phyloP scores from a whole-genome alignment of 2,329 filamentous ascomycete genomes.

The Phialemoniopsis sp. region DNA sequence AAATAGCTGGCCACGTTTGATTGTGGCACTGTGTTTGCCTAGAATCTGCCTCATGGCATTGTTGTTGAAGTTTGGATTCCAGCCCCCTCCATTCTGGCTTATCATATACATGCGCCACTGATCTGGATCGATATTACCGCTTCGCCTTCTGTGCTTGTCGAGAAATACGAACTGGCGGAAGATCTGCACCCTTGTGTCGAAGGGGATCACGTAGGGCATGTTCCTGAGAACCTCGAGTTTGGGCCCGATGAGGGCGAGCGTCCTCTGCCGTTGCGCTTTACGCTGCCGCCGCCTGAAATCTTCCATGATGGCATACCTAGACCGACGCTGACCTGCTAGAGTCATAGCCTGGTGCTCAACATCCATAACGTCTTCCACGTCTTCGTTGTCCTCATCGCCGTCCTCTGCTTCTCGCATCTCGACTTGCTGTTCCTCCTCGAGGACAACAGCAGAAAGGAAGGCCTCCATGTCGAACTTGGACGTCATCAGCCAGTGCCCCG shows the following conservation, averaged over 20 bases:
- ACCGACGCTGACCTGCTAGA: slow-evolving; percentile 52
- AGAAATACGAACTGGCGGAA: slow-evolving; percentile 88
- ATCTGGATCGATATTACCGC: slow-evolving; percentile 68
- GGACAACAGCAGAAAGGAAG: slow-evolving; percentile 81
- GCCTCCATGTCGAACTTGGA: slow-evolving; percentile 80
- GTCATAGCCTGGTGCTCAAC: slow-evolving; percentile 24
- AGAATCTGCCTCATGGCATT: slow-evolving; percentile 30
- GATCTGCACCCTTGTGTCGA: slow-evolving; percentile 84
- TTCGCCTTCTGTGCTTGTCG: slow-evolving; percentile 70
- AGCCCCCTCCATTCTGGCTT: slow-evolving; percentile 25
- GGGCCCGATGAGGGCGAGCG: slow-evolving; percentile 76
- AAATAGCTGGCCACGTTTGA: slow-evolving; percentile 76
- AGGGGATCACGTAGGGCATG: slow-evolving; percentile 96
- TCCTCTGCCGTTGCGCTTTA: slow-evolving; percentile 63
- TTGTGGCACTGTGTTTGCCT: slow-evolving; percentile 69
- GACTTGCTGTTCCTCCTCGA: slow-evolving; percentile 78
- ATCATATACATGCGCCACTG: slow-evolving; percentile 64
- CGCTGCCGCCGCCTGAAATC: slow-evolving; percentile 59
- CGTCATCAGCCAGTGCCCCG: slow-evolving; percentile 93
- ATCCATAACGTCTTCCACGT: slow-evolving; percentile 16
- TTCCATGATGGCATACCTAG: slow-evolving; percentile 62
- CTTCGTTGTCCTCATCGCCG: slow-evolving; percentile 21
- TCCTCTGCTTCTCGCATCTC: slow-evolving; percentile 48
- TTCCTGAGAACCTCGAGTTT: slow-evolving; percentile 88
- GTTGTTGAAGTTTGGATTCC: slow-evolving; percentile 10